Base-by-base conservation (phyloP, 345 rosid genomes). In the Dipteronia dyeriana region DNA sequence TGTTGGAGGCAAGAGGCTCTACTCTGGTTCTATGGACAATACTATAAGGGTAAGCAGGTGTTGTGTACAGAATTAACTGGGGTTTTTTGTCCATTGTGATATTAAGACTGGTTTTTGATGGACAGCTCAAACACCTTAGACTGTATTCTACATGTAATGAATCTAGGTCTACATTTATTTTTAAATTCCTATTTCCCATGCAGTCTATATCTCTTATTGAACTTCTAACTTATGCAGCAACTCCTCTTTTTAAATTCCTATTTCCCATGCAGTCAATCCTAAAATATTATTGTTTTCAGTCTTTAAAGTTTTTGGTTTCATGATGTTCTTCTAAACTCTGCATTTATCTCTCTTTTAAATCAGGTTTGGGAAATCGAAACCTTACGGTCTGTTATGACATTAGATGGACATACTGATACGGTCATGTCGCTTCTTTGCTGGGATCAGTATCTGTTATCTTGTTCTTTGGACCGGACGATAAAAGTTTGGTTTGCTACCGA, bases 1-100 rank as follows among this genome's bases (percentile, higher is more conserved):
- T 39, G 76, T 73, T 73, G 67, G 67, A 41, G 67, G 51, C 38
- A 73, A 22, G 51, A 73, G 51, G 76, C 56, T 73, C 20, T 73
- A 73, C n/a, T 73, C 76, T 39, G 54, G 75, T 39, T 73, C 67
- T 34, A 60, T 73, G 66, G 76, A 73, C 22, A 73, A 59, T 60
- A 73, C 56, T 0, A 73, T 73, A 60, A 59, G 76, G 56, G 66
- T 39, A 59, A 73, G 67, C 41, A 39, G 14, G 38, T 8, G 14
- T 34, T 39, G 45, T 34, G 22, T 10, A 39, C 20, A 13, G 9
- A 23, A 20, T 72, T 20, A 22, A 22, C 66, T 16, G 4, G 1
- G n/a, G 1, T 56, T 56, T 57, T 38, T 2, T 38, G 7, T 57
- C n/a, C 11, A 5, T 56, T 22, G 17, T 56, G n/a, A 63, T 20